These are phyloP conservation scores for Myxozyma geophila DNA, from an alignment of 805 yeast species.

Conservation along the genomic window DNA sequence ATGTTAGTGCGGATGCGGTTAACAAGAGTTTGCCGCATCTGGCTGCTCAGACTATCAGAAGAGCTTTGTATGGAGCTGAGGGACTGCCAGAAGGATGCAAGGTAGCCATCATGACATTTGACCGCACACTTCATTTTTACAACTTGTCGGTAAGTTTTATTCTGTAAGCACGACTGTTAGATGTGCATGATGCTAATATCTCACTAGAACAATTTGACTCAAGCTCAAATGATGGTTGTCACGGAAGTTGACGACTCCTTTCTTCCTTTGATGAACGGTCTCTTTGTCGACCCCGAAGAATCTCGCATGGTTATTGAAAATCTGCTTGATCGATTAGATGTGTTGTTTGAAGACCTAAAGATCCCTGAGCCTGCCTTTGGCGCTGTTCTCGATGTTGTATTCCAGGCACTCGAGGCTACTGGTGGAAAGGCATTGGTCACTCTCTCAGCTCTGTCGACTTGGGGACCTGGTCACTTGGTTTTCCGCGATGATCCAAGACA, in stretches of 20 bases:
- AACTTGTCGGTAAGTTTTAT: constrained; percentile 56
- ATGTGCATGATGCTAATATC: background rate
- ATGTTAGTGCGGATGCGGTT: constrained; percentile 63
- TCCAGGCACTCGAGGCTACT: constrained; percentile 56
- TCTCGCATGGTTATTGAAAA: constrained; percentile 66
- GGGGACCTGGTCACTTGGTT: constrained; percentile 71
- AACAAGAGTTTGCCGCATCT: constrained; percentile 65
- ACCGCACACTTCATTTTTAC: constrained; percentile 71
- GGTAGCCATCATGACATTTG: constrained; percentile 76
- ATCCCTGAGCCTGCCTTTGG: constrained; percentile 74
- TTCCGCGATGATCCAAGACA: constrained; percentile 43
- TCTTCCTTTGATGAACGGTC: constrained; percentile 75
- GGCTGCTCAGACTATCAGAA: constrained; percentile 70
- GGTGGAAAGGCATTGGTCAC: constrained; percentile 84
- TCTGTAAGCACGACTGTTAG: background rate
- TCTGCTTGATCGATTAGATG: constrained; percentile 66
- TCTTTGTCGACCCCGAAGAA: constrained; percentile 79
- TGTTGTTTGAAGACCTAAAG: constrained; percentile 47
- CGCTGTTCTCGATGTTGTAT: constrained; percentile 73
- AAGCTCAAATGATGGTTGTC: constrained; percentile 63
- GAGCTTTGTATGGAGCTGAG: constrained; percentile 52
- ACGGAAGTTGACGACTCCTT: constrained; percentile 78
- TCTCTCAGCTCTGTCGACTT: constrained; percentile 70
- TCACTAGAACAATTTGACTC: constrained; percentile 48
- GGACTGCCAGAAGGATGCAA: constrained; percentile 53